Base-by-base conservation (phyloP, 164 flowering plant species). In the Umbilicus rupestris region DNA sequence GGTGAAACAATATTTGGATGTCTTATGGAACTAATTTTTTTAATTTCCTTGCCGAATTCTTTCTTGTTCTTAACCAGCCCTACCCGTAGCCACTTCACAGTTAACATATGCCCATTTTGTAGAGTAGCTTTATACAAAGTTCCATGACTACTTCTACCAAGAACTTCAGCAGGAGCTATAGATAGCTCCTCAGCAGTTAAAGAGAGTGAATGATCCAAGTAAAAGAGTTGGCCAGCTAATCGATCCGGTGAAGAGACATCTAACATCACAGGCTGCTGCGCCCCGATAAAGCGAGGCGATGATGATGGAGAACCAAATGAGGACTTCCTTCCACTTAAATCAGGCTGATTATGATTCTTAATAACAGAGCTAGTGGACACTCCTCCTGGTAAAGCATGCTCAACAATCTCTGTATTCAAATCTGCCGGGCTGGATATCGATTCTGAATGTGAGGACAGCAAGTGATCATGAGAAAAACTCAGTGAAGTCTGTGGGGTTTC, bases 131-230 rank as follows among this genome's bases (percentile, higher is more conserved):
- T 95, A 73, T 95, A 95, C 47, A 88, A 72, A 47, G 99, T 95
- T 17, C 97, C 97, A 79, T 92, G 97, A 74, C 96, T 87, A 76
- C 99, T 90, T 82, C 97, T 90, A 57, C 99, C 99, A 70, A 95
- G 90, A 79, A 90, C 92, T 80, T 95, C 97, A 7, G 99, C 99
- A 28, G 99, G 97, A 64, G 99, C 97, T 45, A 87, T 79, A 28
- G 99, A 92, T 66, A 95, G 76, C 69, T 95, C 92, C 76, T 90
- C 99, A 29, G 89, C 94, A 49, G 97, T 87, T 73, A 95, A 90
- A 62, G 80, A 71, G 22, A 88, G 72, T 19, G 97, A 90, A 68
- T 69, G 64, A 71, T 95, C 97, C 57, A 95, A 75, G 76, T 92
- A 88, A 66, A 76, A 85, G 35, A 95, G 74, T 69, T 95, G 94